Base-by-base conservation (phyloP, 2,329 filamentous ascomycete species). In the Didymellaceae sp. region DNA sequence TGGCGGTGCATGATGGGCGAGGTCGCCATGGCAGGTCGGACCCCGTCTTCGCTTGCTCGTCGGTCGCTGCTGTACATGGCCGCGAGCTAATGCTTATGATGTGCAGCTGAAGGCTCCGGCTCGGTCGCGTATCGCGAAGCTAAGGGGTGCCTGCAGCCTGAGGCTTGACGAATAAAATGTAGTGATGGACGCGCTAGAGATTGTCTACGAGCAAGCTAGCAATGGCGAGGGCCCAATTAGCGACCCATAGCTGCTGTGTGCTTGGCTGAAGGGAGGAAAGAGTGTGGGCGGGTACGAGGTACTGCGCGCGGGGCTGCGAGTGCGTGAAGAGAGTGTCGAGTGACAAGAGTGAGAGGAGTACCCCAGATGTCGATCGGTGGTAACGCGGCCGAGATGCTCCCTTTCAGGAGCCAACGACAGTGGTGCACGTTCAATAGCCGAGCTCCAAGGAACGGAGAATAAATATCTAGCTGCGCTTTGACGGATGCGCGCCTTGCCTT, bases 1-100 rank as follows among this genome's bases (percentile, higher is more conserved):
- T 66, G 67, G 22, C 69, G 63, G 61, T 72, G 67, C 69, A 71
- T 72, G 52, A 51, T 54, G 50, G 39, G 32, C 25, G 43, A 51
- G 39, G 41, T 30, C 44, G 33, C 31, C 40, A 40, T 44, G n/a
- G 48, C 32, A 28, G 44, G 31, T 13, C 35, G 38, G 20, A 13
- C 21, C 11, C 43, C 45, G 34, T 52, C 46, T 33, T 45, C 51
- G 35, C 50, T 53, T 32, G 46, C 32, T 51, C 42, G 37, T 32
- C 39, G 38, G 22, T 48, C 38, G 33, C 30, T 43, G 13, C 30
- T 43, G 13, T 30, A 31, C 46, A 41, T 39, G 35, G 37, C 16
- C 35, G 25, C 39, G 20, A 44, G 16, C 38, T 20, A 35, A 22
- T n/a, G 25, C 17, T 25, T 14, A 35, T 45, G 42, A 39, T 43